These are phyloP conservation scores for Nemania sp. DNA, from an alignment of 2,329 filamentous ascomycete species.

Conservation along the genomic window DNA sequence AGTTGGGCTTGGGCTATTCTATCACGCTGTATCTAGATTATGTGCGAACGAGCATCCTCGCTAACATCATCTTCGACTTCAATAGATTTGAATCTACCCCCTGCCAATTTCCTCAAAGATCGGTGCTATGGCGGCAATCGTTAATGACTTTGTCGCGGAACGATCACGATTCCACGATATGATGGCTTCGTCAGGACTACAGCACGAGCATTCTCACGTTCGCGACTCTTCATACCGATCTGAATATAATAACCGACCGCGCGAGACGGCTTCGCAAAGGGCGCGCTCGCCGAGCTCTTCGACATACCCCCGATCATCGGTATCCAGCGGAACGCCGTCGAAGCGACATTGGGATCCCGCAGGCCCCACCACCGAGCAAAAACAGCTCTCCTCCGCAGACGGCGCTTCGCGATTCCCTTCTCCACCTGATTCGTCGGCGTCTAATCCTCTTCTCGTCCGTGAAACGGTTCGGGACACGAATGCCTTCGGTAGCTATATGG, in stretches of 20 bases:
- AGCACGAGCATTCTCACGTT: slow-evolving; percentile 52
- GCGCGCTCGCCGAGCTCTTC: slow-evolving; percentile 34
- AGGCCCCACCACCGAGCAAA: slow-evolving; percentile 30
- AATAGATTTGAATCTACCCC: slow-evolving; percentile 16
- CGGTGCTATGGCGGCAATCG: slow-evolving; percentile 64
- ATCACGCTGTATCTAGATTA: not conserved
- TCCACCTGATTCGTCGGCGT: slow-evolving; percentile 59
- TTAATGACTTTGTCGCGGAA: slow-evolving; percentile 75
- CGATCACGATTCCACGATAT: slow-evolving; percentile 72
- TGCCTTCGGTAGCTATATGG: slow-evolving; percentile 51
- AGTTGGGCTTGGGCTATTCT: not conserved
- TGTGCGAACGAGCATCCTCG: not conserved
- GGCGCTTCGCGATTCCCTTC: slow-evolving; percentile 57
- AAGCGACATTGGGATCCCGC: slow-evolving; percentile 40
- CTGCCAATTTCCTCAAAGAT: slow-evolving; percentile 7
- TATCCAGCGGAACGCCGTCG: slow-evolving; percentile 34
- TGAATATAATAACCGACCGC: slow-evolving; percentile 44
- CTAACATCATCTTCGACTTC: slow-evolving; percentile 5
- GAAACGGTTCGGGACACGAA: slow-evolving; percentile 48
- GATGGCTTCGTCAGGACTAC: slow-evolving; percentile 58
- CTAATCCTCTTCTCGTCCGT: slow-evolving; percentile 46
- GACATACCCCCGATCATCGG: slow-evolving; percentile 32
- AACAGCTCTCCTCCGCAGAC: slow-evolving; percentile 39
- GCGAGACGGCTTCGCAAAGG: slow-evolving; percentile 34
- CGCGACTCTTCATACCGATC: slow-evolving; percentile 49